These are phyloP conservation scores for Chaetomiaceae sp. DNA, from an alignment of 2,329 filamentous ascomycete genomes.

Conservation along the genomic window DNA sequence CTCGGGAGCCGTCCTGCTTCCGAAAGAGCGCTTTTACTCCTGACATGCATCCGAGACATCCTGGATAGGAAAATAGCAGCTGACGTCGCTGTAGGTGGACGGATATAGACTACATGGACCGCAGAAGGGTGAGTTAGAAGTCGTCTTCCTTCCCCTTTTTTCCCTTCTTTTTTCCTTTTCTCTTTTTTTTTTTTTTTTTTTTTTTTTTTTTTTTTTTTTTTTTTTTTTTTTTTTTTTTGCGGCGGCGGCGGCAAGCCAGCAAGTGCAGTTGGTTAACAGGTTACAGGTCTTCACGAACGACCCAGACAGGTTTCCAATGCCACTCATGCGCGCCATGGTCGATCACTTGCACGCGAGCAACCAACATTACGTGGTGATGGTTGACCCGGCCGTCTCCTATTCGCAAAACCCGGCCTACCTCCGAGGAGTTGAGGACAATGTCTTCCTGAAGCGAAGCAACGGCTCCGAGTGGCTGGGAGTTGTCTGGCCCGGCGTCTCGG, in stretches of 20 bases:
- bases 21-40: no score
- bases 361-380: constrained; percentile 73
- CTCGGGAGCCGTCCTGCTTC: no score
- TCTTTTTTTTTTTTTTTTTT: background rate
- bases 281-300: constrained; percentile 60
- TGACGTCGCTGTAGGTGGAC: no score
- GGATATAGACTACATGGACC: constrained; percentile 58
- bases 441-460: constrained; percentile 49
- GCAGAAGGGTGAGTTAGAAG: constrained; percentile 38
- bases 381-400: constrained; percentile 62
- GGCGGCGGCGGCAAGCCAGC: no score
- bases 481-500: constrained; percentile 72
- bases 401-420: constrained; percentile 42
- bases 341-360: constrained; percentile 61
- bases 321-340: constrained; percentile 61
- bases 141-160: background rate
- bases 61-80: no score
- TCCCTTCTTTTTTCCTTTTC: background rate
- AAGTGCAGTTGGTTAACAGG: no score
- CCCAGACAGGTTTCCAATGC: constrained; percentile 56
- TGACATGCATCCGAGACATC: no score
- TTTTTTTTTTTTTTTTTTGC: no score
- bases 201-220: no score
- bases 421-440: constrained; percentile 39
- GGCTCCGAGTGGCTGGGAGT: constrained; percentile 58